Base-by-base conservation (phyloP, 257 asterid genomes). In the Primulina tabacum region DNA sequence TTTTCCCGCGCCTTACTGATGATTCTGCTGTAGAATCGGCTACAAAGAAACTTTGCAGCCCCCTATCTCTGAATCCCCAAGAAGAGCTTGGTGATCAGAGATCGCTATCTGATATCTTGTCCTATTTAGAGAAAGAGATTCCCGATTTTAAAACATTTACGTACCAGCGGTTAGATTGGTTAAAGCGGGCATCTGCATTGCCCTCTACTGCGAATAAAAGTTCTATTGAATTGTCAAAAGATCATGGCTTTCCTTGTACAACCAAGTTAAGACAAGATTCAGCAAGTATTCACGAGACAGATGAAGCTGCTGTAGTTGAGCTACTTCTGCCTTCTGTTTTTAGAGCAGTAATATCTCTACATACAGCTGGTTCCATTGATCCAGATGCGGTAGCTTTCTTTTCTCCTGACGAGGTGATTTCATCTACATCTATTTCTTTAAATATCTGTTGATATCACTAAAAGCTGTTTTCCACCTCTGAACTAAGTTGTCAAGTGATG, bases 381-480 rank as follows among this genome's bases (percentile, higher is more conserved):
- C 96, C 97, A 59, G 96, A 85, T 68, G 88, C 96, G 10, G 91
- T 90, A 52, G 95, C 97, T 32, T 87, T 90, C 87, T 93, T 89
- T 80, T 90, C 97, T 0, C 97, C 96, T 20, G 92, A 89, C 76
- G 97, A 93, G 98, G 98, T 92, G 75, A 71, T 68, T 65, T 67
- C 14, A 62, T 60, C 56, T 40, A 66, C 69, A 34, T 37, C 20
- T 71, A 65, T 66, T 63, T 43, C 60, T 37, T 64, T 62, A 35
- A 59, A 18, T 75, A 69, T 69, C 60, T 67, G 65, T 47, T 59
- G 20, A 52, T 30, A 69, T 67, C 63, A 50, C 55, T 65, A 29
- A 68, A 38, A 7, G 59, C 62, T 32, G 50, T 62, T 60, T 67
- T 28, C 50, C 29, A 29, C 30, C 47, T 35, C 60, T 58, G 62